These are phyloP conservation scores for Monosporozyma aerobia DNA, from an alignment of 805 yeast species.

Conservation along the genomic window DNA sequence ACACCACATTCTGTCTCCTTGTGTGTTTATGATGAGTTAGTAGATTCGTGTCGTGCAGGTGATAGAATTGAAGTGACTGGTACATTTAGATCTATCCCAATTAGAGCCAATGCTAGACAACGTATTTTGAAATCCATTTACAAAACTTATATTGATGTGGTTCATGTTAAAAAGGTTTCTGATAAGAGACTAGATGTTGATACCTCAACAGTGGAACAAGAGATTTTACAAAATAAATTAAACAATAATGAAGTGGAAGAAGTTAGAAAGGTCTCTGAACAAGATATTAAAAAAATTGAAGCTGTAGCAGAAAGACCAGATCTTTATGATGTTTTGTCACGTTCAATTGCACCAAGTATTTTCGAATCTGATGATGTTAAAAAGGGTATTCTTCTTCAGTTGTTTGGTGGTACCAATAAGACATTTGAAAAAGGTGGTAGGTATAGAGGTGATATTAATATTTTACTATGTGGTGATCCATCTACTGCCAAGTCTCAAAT, in stretches of 20 bases:
- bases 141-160: conserved; percentile 91
- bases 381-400: conserved; percentile 84
- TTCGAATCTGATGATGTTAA: conserved; percentile 95
- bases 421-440: conserved; percentile 82
- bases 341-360: conserved; percentile 95
- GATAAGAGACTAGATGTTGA: conserved; percentile 75
- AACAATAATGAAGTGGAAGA: conserved; percentile 62
- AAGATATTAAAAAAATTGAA: conserved; percentile 57
- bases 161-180: conserved; percentile 82
- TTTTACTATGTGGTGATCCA: conserved; percentile 94
- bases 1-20: conserved; percentile 94
- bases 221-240: conserved; percentile 40
- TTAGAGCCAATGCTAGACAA: conserved; percentile 76
- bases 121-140: conserved; percentile 74
- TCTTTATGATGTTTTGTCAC: conserved; percentile 72
- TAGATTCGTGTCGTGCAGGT: conserved; percentile 92
- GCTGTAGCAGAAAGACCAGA: conserved; percentile 61
- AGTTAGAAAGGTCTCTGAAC: conserved; percentile 54
- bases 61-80: conserved; percentile 95
- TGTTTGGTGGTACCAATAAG: conserved; percentile 94
- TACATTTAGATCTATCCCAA: conserved; percentile 86
- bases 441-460: conserved; percentile 91
- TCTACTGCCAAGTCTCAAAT: conserved; percentile 95
- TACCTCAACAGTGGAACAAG: conserved; percentile 46
- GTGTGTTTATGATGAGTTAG: conserved; percentile 92